phyloP scores from a whole-genome alignment of 2,329 filamentous ascomycete genomes.

The Lasiodiplodia sp. region DNA sequence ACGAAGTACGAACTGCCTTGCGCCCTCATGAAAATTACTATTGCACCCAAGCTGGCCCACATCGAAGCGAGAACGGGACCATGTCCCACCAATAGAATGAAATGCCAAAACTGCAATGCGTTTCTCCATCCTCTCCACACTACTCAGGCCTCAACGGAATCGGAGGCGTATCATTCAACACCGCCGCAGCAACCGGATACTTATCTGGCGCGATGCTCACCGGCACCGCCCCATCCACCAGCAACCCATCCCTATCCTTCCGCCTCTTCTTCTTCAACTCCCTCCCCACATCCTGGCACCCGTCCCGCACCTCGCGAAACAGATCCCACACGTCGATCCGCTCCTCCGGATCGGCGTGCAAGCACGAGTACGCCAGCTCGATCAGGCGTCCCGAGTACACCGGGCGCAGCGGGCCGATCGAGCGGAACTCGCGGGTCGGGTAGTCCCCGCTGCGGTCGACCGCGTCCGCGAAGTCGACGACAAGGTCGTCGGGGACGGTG shows the following conservation, averaged over 20 bases:
- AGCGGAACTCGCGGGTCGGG: no score
- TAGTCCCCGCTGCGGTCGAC: not conserved
- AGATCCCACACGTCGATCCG: not conserved
- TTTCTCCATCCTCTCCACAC: no score
- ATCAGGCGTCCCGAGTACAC: not conserved
- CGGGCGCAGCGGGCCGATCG: not conserved
- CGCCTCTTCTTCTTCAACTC: not conserved
- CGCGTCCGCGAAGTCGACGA: not conserved
- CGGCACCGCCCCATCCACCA: not conserved
- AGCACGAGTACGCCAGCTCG: not conserved
- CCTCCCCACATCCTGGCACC: not conserved
- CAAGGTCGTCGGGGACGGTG: not conserved
- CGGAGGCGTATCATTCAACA: not conserved
- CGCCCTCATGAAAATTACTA: no score
- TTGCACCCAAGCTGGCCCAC: no score
- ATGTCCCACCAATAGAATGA: no score
- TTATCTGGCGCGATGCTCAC: not conserved
- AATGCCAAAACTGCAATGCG: no score
- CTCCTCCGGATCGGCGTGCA: not conserved
- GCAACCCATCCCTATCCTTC: not conserved
- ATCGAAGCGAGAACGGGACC: no score
- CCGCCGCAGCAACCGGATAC: not conserved
- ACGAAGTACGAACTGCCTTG: no score
- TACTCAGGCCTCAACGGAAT: not conserved
- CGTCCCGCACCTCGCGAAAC: not conserved